Evolutionary conservation across 2,329 filamentous ascomycete genomes (phyloP), one percentile per base, ranked within the genome.

Genomic region (Rhinocladiella mackenziei): DNA sequence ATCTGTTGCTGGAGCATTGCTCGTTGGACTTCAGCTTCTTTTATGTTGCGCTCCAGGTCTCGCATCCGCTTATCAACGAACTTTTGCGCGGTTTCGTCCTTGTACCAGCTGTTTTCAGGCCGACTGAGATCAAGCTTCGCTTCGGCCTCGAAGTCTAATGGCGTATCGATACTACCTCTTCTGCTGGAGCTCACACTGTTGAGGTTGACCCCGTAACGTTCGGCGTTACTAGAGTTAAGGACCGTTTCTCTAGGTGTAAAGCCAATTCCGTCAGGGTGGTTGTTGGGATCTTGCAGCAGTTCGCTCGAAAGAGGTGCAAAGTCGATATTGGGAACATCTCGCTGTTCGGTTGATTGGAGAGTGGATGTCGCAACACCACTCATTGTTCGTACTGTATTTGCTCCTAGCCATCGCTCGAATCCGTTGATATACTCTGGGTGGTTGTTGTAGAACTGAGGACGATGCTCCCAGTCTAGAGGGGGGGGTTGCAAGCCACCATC

Each of bases 401-500:
- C 29, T 11, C 44, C 41, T 3, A 49, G 31, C 65, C 65, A 68
- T 7, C 44, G 32, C 15, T 63, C 60, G 26, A 69, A 58, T 13
- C 43, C 36, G 11, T 26, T 30, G 22, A 50, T 41, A 6, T 60
- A 55, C 4, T 60, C 38, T 3, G 37, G 28, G 7, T 22, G 33
- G 11, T 43, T 44, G 39, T 49, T 49, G 39, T 58, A 25, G 64
- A 63, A 55, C 61, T 59, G n/a, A 55, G 62, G 46, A 58, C 68
- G 64, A 7, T 50, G 56, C 18, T 67, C 62, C 73, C 73, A 76
- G 17, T 72, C 64, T 13, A 69, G 59, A 2, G 71, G 70, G 15
- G 73, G 62, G 2, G 72, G 71, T 18, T 67, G 58, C 60, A 66
- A 68, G 5, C 67, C 60, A 9, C 71, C 71, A 38, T 70, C 62